A percentile compares a stretch with the other conserved stretches of the same genome.
These are phyloP conservation scores for Penicillium cosmopolitanum DNA, from an alignment of 495 filamentous ascomycete species.

Conservation along the genomic window DNA sequence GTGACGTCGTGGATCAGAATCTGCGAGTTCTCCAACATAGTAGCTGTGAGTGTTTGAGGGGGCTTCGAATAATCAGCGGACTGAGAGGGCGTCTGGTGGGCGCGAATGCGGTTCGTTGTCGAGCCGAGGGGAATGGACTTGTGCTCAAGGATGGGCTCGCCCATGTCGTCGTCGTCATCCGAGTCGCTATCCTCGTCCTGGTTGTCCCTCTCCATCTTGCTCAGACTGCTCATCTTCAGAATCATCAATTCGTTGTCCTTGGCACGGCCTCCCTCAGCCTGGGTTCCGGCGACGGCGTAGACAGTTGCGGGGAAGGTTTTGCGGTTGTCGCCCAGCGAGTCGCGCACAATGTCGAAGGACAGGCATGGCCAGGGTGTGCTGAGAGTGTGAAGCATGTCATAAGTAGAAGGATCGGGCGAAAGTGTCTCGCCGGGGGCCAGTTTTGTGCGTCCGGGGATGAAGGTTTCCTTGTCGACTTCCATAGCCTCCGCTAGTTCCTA, in stretches of 20 bases:
- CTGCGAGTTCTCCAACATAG: slow-evolving; percentile 86
- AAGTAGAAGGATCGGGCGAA: slow-evolving; percentile 85
- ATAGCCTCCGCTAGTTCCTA: slow-evolving; percentile 61
- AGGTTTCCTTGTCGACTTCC: slow-evolving; percentile 90
- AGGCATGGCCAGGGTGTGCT: slow-evolving; percentile 95
- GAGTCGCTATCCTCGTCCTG: slow-evolving; percentile 76
- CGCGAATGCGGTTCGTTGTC: slow-evolving; percentile 90
- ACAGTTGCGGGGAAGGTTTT: slow-evolving; percentile 90
- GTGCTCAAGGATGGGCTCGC: slow-evolving; percentile 93
- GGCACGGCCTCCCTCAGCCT: slow-evolving; percentile 73
- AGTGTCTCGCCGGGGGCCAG: slow-evolving; percentile 87
- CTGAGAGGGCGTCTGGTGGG: slow-evolving; percentile 71
- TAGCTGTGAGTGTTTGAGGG: slow-evolving; percentile 80
- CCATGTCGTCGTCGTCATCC: slow-evolving; percentile 72
- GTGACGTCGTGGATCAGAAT: slow-evolving; percentile 94
- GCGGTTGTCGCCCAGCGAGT: slow-evolving; percentile 86
- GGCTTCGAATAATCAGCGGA: slow-evolving; percentile 65
- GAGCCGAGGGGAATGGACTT: slow-evolving; percentile 82
- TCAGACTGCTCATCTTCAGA: slow-evolving; percentile 90
- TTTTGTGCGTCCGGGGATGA: slow-evolving; percentile 88
- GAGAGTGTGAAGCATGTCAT: slow-evolving; percentile 93
- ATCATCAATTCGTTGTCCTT: slow-evolving; percentile 92
- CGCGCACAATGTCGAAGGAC: slow-evolving; percentile 89
- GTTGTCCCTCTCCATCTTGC: slow-evolving; percentile 77
- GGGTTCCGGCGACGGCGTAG: slow-evolving; percentile 92